Evolutionary conservation across 352 stramenopile genomes (phyloP).

Genomic region (Phytophthora sp.): DNA sequence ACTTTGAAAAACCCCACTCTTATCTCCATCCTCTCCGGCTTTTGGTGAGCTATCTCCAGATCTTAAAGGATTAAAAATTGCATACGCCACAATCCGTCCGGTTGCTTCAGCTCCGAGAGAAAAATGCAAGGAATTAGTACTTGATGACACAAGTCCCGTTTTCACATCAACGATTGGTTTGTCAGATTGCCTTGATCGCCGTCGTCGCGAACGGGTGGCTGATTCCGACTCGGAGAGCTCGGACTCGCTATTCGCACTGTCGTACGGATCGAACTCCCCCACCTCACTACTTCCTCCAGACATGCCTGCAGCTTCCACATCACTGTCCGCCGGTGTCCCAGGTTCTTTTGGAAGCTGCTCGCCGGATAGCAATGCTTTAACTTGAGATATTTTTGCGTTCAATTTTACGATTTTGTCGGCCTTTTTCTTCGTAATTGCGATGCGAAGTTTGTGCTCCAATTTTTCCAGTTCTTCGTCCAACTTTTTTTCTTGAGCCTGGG

Average conservation of each 20-base stretch:
- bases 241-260: conserved; percentile 87
- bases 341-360: conserved; percentile 69
- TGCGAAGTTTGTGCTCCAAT: conserved; percentile 89
- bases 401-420: conserved; percentile 87
- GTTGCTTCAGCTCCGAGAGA: conserved; percentile 84
- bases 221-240: conserved; percentile 82
- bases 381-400: conserved; percentile 81
- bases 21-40: conserved; percentile 22
- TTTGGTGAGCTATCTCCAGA: conserved; percentile 27
- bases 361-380: conserved; percentile 79
- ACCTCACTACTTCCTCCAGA: conserved; percentile 36
- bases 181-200: conserved; percentile 34
- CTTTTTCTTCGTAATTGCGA: conserved; percentile 91
- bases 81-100: conserved; percentile 81
- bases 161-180: conserved; percentile 33
- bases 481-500: conserved; percentile 91
- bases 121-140: conserved; percentile 78
- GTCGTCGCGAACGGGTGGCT: conserved; percentile 28
- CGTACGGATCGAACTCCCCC: conserved; percentile 58
- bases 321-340: conserved; percentile 38
- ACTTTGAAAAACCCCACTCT: conserved; percentile 39
- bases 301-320: conserved; percentile 36
- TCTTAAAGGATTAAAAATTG: conserved; percentile 66
- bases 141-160: conserved; percentile 38
- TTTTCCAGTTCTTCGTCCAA: conserved; percentile 91